Evolutionary conservation across 1,284 basidiomycete genomes (phyloP).

Genomic region (Austroboletus novae-zelandiae): DNA sequence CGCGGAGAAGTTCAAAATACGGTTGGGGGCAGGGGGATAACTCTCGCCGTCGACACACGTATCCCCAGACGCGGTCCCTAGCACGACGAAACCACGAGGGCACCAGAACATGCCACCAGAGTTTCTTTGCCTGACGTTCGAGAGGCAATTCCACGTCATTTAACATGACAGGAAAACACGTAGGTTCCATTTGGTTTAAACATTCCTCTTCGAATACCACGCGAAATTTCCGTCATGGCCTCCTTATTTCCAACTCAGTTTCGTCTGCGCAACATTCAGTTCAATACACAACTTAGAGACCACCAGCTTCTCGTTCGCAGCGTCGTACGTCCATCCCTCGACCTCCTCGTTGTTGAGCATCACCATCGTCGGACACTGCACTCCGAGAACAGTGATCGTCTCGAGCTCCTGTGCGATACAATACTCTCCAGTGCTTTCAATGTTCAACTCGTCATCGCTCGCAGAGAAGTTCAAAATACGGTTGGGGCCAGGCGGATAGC

Average conservation of each 20-base stretch:
- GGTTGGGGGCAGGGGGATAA: constrained; percentile 50
- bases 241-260: constrained; percentile 25
- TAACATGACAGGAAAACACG: too few relatives aligned
- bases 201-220: neutral
- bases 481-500: constrained; percentile 49
- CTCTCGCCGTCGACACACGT: constrained; percentile 56
- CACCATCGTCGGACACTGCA: constrained; percentile 36
- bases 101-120: too few relatives aligned
- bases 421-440: constrained; percentile 44
- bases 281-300: constrained; percentile 18
- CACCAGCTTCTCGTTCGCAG: constrained; percentile 34
- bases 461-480: constrained; percentile 43
- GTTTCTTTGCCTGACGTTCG: neutral
- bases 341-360: constrained; percentile 28
- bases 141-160: neutral
- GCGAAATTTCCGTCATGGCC: neutral
- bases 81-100: too few relatives aligned
- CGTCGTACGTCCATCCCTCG: constrained; percentile 36
- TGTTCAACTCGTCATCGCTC: constrained; percentile 30
- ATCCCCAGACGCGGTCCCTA: constrained; percentile 42
- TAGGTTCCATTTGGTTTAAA: neutral
- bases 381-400: constrained; percentile 50
- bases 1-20: constrained; percentile 42
- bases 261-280: constrained; percentile 1
- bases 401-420: constrained; percentile 41